Evolutionary conservation across 1,284 basidiomycete species (phyloP).

Genomic region (Apiotrichum laibachii): DNA sequence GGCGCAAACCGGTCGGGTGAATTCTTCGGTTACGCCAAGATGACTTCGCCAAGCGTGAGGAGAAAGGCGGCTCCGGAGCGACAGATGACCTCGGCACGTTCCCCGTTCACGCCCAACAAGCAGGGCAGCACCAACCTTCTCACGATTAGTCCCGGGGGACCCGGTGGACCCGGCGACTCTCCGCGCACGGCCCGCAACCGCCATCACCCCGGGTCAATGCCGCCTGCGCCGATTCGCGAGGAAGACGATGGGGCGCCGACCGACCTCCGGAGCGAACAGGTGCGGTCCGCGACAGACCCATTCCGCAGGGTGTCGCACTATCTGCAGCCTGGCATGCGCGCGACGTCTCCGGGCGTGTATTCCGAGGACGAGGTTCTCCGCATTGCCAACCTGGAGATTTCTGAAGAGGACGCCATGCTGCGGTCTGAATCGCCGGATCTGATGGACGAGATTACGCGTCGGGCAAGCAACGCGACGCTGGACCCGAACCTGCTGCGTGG

Average conservation of each 20-base stretch:
- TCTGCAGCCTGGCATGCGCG: slow-evolving; percentile 7
- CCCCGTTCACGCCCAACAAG: slow-evolving; percentile 9
- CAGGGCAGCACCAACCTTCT: slow-evolving; percentile 9
- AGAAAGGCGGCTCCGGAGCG: slow-evolving; percentile 4
- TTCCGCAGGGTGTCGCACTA: slow-evolving; percentile 8
- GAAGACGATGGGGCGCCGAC: slow-evolving; percentile 17
- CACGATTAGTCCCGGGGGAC: not conserved
- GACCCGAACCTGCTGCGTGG: slow-evolving; percentile 35
- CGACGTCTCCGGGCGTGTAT: slow-evolving; percentile 38
- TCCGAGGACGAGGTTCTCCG: slow-evolving; percentile 31
- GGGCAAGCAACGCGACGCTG: slow-evolving; percentile 26
- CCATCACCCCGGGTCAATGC: not conserved
- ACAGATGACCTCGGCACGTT: slow-evolving; percentile 13
- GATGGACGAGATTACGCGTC: slow-evolving; percentile 17
- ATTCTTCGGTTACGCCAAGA: slow-evolving; percentile 82
- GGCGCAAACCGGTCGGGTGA: slow-evolving; percentile 77
- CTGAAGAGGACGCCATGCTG: slow-evolving; percentile 5
- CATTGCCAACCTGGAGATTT: slow-evolving; percentile 7
- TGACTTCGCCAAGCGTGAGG: slow-evolving; percentile 42
- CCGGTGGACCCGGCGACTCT: not conserved
- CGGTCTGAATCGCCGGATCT: slow-evolving; percentile 24
- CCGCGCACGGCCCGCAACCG: not conserved
- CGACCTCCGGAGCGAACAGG: slow-evolving; percentile 6
- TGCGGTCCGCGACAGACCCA: slow-evolving; percentile 17
- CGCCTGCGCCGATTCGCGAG: slow-evolving; percentile 29